Percentiles rank a stretch among this genome's conserved stretches.
Conservation (phyloP, 1,284 basidiomycete species). For the Microbotryum silenes-acaulis region DNA sequence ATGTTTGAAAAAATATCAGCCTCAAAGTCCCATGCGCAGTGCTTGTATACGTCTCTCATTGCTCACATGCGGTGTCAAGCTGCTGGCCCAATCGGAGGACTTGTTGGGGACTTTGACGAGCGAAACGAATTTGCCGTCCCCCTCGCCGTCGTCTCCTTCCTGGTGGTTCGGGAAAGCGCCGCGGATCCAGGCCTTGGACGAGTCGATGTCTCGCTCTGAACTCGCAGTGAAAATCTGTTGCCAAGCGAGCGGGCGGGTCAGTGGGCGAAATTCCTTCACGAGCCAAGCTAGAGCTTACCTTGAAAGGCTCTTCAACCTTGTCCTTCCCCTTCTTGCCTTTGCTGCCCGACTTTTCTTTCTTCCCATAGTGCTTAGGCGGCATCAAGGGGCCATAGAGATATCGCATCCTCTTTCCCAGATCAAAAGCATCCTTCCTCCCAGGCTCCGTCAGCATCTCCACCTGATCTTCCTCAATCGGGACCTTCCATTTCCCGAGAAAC, state of each 20-base stretch:
- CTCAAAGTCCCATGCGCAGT: not conserved
- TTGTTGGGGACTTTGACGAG: constrained; percentile 45
- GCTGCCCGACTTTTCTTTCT: constrained; percentile 22
- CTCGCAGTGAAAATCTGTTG: constrained; percentile 42
- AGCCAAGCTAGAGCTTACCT: constrained; percentile 25
- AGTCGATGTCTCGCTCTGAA: constrained; percentile 42
- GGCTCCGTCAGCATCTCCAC: constrained; percentile 57
- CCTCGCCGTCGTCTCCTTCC: constrained; percentile 41
- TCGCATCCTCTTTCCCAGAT: constrained; percentile 40
- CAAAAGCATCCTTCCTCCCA: constrained; percentile 41
- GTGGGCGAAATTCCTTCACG: no score
- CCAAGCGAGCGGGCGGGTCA: not conserved
- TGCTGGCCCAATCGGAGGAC: constrained; percentile 41
- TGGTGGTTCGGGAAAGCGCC: constrained; percentile 44
- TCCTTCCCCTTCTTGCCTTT: constrained; percentile 24
- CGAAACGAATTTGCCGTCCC: constrained; percentile 42
- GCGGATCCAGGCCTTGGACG: constrained; percentile 42
- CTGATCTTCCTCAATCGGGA: constrained; percentile 55
- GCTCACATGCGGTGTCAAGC: constrained; percentile 44
- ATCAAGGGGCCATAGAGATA: constrained; percentile 41
- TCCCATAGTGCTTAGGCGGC: constrained; percentile 35
- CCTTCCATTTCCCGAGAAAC: constrained; percentile 42
- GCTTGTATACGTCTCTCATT: no score
- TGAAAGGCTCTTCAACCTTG: constrained; percentile 31
- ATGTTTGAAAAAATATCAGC: not conserved